phyloP scores from a whole-genome alignment of 495 filamentous ascomycete genomes.

The Chaetomium tenue region DNA sequence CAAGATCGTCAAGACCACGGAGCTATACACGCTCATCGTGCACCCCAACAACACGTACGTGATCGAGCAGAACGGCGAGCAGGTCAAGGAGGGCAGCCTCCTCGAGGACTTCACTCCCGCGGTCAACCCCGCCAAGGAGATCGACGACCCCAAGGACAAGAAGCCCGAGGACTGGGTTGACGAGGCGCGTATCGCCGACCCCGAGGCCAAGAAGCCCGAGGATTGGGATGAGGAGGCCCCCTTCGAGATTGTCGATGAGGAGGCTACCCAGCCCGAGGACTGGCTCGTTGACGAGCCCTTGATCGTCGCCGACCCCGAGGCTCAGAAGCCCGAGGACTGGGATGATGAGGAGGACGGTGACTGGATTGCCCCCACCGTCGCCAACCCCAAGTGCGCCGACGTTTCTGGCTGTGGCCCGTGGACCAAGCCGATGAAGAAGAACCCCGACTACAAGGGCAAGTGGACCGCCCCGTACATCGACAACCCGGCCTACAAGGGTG shows the following conservation, averaged over 20 bases:
- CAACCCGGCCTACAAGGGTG: conserved; percentile 98
- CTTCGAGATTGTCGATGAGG: conserved; percentile 90
- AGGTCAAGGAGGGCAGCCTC: conserved; percentile 82
- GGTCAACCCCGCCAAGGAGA: conserved; percentile 94
- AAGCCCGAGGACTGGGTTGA: conserved; percentile 98
- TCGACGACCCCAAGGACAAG: conserved; percentile 91
- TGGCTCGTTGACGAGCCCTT: conserved; percentile 92
- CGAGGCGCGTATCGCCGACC: conserved; percentile 82
- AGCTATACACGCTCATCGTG: conserved; percentile 94
- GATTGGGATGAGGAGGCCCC: conserved; percentile 99
- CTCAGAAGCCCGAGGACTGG: conserved; percentile 99
- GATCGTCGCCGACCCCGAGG: conserved; percentile 89
- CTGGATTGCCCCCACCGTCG: conserved; percentile 89
- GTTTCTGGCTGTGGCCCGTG: conserved; percentile 93
- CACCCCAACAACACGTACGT: conserved; percentile 92
- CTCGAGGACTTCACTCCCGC: conserved; percentile 91
- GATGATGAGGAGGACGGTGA: conserved; percentile 99
- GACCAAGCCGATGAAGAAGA: conserved; percentile 88
- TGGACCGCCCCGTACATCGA: conserved; percentile 93
- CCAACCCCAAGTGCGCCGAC: conserved; percentile 95
- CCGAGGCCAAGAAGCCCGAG: conserved; percentile 90
- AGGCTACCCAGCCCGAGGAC: conserved; percentile 86
- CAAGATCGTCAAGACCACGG: conserved; percentile 82
- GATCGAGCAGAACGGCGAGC: conserved; percentile 84
- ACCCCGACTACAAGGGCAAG: conserved; percentile 98